Percentiles rank a stretch among this genome's conserved stretches.
Evolutionary conservation across 257 asterid genomes (phyloP).

Genomic region (Cinchona pubescens): DNA sequence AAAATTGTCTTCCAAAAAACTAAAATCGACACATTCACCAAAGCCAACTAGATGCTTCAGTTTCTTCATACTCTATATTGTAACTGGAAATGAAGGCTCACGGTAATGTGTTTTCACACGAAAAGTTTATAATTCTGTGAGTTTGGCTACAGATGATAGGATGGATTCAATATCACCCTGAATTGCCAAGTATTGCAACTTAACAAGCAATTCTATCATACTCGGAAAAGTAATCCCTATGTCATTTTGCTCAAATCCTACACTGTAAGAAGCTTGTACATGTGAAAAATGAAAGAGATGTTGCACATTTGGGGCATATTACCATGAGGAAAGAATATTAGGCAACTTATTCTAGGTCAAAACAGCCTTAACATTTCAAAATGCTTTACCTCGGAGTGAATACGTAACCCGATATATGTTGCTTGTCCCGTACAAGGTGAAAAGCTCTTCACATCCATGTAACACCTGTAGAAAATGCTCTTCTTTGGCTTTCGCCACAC

Average conservation of each 20-base stretch:
- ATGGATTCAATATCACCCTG: background rate
- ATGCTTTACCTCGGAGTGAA: background rate
- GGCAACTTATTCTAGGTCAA: background rate
- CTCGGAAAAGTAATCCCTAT: background rate
- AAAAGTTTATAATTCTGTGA: background rate
- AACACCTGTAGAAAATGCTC: background rate
- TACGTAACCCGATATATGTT: background rate
- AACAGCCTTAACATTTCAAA: background rate
- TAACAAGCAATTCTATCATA: background rate
- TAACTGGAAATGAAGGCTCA: background rate
- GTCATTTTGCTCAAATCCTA: background rate
- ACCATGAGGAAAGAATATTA: background rate
- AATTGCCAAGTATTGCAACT: background rate
- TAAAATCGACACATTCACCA: background rate
- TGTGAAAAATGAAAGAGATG: background rate
- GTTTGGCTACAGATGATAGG: background rate
- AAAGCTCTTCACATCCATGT: background rate
- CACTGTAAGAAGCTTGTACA: background rate
- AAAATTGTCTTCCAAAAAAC: background rate
- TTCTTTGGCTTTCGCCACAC: background rate
- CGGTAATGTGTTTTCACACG: background rate
- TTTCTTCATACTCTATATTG: background rate
- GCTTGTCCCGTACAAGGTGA: background rate
- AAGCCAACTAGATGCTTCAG: background rate
- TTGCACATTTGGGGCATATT: rapidly evolving